phyloP scores from a whole-genome alignment of 495 filamentous ascomycete species.

The Chlorociboria aeruginascens region DNA sequence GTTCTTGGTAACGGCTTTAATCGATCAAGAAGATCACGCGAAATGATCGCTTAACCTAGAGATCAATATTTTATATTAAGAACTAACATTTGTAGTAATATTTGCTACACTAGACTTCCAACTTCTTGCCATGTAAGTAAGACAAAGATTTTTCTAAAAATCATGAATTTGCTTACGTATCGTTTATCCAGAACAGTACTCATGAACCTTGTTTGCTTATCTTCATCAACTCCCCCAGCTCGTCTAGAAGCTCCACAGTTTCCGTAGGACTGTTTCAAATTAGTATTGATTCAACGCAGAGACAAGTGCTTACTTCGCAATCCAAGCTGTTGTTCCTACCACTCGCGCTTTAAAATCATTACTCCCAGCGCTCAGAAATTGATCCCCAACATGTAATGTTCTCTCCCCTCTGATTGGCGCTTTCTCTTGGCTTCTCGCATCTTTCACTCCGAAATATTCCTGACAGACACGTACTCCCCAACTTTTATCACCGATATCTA shows the following conservation, averaged over 20 bases:
- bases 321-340: conserved; percentile 69
- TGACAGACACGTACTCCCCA: conserved; percentile 90
- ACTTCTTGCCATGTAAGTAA: too few species aligned
- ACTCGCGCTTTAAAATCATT: conserved; percentile 87
- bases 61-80: too few species aligned
- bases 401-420: conserved; percentile 31
- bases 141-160: too few species aligned
- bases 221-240: not conserved
- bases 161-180: too few species aligned
- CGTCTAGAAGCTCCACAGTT: conserved; percentile 13
- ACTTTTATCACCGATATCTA: conserved; percentile 96
- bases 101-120: too few species aligned
- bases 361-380: conserved; percentile 88
- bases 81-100: too few species aligned
- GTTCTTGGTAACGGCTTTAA: too few species aligned
- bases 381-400: conserved; percentile 83
- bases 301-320: conserved; percentile 42
- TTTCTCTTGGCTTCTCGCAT: not conserved
- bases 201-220: too few species aligned
- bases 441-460: conserved; percentile 58
- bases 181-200: too few species aligned
- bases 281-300: conserved; percentile 75
- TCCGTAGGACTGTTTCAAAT: conserved; percentile 71
- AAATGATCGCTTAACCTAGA: too few species aligned
- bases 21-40: too few species aligned